Base-by-base conservation (phyloP, 2,329 filamentous ascomycete species). In the Diaporthe sp. region DNA sequence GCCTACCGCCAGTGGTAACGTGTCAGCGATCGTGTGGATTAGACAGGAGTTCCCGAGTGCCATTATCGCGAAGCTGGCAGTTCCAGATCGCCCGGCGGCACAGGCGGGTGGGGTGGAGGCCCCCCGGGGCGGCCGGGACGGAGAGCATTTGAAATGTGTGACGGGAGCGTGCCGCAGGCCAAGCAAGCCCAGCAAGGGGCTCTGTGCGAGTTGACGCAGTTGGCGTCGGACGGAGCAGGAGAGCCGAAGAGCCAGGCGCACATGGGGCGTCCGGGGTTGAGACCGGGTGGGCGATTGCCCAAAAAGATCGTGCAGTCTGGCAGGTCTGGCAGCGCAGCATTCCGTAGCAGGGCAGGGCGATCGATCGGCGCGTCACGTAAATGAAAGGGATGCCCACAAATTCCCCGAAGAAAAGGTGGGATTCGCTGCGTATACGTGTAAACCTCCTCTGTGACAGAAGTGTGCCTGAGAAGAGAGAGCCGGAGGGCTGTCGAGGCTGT, bases 371-470 rank as follows among this genome's bases (percentile, higher is more conserved):
- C 65, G 34, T 70, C 65, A 55, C n/a, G 37, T 55, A 55, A 70
- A 70, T 70, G 65, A 70, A 65, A 70, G 65, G 65, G 65, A 42
- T 42, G 65, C 49, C 65, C 65, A 70, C 65, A 70, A 70, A 70
- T 55, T 55, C 34, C 49, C 65, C 65, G 65, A 70, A 22, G 17
- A 34, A 28, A 9, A 61, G n/a, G 49, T 42, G n/a, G 65, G 34
- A 70, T 42, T 19, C 28, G n/a, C 65, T 19, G 46, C 34, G 65
- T 70, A 70, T 42, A 42, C 65, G 65, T 70, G 42, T 55, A 55
- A 49, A 13, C 65, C 4, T 51, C 7, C 6, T 42, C 8, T 28
- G 65, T 55, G 49, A 70, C 49, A 70, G 34, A 31, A 25, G 46
- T 22, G 31, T 39, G 65, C 34, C 31, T 70, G 15, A 42, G 34